Percentiles rank a stretch among this genome's conserved stretches.
Evolutionary conservation across 73 alveolate species (phyloP).

Genomic region (Paramecium caudatum): DNA sequence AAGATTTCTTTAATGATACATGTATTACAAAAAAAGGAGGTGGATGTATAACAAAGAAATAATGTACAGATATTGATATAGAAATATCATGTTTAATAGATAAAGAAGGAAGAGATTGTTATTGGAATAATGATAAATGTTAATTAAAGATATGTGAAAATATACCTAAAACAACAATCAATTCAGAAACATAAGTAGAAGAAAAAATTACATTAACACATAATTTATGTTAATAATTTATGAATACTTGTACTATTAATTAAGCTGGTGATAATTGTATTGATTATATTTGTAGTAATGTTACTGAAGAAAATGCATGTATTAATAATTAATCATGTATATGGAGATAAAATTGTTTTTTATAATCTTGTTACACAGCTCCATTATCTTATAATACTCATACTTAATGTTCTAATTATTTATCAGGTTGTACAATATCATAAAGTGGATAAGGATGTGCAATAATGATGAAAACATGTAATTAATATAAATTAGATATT

Average conservation of each 20-base stretch:
- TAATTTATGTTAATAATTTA: not conserved
- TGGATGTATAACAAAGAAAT: conserved; percentile 31
- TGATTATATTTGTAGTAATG: conserved; percentile 8
- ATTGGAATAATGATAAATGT: conserved; percentile 21
- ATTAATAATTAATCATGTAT: not conserved
- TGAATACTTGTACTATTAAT: conserved; percentile 25
- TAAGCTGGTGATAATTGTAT: not conserved
- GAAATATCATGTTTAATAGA: not conserved
- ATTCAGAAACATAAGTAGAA: not conserved
- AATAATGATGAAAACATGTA: not conserved
- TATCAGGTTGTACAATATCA: not conserved
- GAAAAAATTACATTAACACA: not conserved
- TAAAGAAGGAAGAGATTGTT: not conserved
- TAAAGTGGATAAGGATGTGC: conserved; percentile 10
- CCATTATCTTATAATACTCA: conserved; percentile 38
- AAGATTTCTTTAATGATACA: not conserved
- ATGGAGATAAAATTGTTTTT: not conserved
- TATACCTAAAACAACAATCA: not conserved
- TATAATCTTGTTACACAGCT: conserved; percentile 42
- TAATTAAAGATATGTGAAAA: not conserved
- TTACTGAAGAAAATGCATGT: not conserved
- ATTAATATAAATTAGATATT: not conserved
- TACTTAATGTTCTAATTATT: not conserved
- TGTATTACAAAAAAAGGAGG: conserved; percentile 11
- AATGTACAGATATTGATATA: not conserved